These are phyloP conservation scores for Crithidia expoeki DNA, from an alignment of 208 protist species.

Conservation along the genomic window DNA sequence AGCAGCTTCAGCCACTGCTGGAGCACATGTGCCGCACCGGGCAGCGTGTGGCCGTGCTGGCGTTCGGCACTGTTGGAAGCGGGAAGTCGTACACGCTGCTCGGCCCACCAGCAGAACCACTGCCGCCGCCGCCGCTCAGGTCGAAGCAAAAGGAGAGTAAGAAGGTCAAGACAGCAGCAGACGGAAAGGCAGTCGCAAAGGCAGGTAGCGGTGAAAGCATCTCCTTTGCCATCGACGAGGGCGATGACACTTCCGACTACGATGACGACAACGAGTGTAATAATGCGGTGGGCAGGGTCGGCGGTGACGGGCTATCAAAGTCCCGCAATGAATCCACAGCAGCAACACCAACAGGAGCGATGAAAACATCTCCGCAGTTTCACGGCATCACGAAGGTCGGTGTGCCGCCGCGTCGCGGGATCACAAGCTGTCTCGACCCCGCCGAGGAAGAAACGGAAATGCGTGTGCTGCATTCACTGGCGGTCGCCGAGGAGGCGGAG, in stretches of 20 bases:
- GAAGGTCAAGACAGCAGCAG: not conserved
- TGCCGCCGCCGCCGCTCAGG: conserved; percentile 10
- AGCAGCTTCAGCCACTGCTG: conserved; percentile 40
- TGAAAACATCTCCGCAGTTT: not conserved
- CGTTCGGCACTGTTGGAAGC: conserved; percentile 67
- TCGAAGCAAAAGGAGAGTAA: not conserved
- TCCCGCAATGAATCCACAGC: not conserved
- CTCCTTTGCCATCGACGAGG: not conserved
- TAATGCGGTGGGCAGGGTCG: not conserved
- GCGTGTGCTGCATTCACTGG: conserved; percentile 16
- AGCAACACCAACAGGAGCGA: not conserved
- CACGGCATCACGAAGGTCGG: conserved; percentile 15
- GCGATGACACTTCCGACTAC: not conserved
- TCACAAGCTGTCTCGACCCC: conserved; percentile 29
- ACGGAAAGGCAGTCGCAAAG: not conserved
- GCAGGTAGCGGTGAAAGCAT: not conserved
- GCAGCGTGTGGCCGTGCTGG: conserved; percentile 54
- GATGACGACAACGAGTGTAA: not conserved
- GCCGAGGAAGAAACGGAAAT: conserved; percentile 17
- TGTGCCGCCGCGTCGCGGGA: conserved; percentile 6
- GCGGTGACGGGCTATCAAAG: not conserved
- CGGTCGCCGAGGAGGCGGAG: conserved; percentile 4
- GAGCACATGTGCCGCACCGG: conserved; percentile 40
- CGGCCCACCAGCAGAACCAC: conserved; percentile 22
- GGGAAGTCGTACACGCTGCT: conserved; percentile 84